Evolutionary conservation across 768 basidiomycete species (phyloP).

Genomic region (Phylloporus arenicola): DNA sequence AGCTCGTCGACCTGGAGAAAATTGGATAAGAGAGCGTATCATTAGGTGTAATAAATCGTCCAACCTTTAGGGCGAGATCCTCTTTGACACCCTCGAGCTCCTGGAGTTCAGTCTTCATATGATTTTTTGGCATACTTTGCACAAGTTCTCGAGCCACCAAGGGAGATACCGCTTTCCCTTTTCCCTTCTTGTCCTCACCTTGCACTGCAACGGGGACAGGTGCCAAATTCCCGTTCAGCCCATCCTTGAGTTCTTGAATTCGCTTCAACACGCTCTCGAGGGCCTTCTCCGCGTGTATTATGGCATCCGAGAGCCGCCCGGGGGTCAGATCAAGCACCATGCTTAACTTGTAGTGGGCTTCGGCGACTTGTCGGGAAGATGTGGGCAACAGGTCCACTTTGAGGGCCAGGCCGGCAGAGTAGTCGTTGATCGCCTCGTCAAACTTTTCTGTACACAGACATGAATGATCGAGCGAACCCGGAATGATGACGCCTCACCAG

Average conservation of each 20-base stretch:
- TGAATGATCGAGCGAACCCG: neutral
- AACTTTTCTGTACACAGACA: conserved; percentile 70
- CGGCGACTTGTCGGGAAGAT: conserved; percentile 92
- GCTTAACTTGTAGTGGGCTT: conserved; percentile 90
- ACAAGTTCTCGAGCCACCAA: conserved; percentile 44
- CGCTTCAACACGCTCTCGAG: conserved; percentile 72
- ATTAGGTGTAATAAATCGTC: neutral
- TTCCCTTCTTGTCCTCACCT: conserved; percentile 52
- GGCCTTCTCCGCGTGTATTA: conserved; percentile 74
- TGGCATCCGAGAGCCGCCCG: conserved; percentile 76
- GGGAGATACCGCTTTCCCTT: conserved; percentile 61
- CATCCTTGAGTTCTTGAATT: conserved; percentile 52
- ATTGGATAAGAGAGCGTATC: neutral
- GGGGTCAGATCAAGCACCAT: conserved; percentile 90
- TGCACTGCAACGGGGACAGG: conserved; percentile 29
- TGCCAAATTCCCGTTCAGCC: conserved; percentile 31
- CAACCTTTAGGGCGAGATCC: conserved; percentile 81
- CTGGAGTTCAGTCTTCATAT: conserved; percentile 73
- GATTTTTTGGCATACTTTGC: conserved; percentile 62
- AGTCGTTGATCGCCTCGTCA: conserved; percentile 88
- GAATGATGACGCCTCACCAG: conserved; percentile 51
- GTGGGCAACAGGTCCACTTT: conserved; percentile 69
- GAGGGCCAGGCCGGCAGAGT: conserved; percentile 67
- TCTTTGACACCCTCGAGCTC: conserved; percentile 71
- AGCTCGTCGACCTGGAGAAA: conserved; percentile 76